Percentiles rank a stretch among this genome's conserved stretches.
These are phyloP conservation scores for Phaffia rhodozyma DNA, from an alignment of 1,284 basidiomycete genomes.

Conservation along the genomic window DNA sequence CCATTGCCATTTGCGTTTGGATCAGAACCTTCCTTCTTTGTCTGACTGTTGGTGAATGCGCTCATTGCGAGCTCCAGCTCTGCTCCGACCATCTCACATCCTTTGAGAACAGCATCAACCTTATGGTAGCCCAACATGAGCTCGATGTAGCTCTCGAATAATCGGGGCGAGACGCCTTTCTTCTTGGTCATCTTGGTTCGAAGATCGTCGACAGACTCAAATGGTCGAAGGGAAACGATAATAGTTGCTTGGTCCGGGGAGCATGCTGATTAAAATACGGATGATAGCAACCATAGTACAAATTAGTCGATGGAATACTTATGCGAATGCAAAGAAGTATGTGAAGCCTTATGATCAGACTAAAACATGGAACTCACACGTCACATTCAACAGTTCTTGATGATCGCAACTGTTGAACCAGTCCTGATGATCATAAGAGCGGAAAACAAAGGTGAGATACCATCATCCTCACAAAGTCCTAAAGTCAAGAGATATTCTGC, in stretches of 20 bases:
- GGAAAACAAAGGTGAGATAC: conserved; percentile 37
- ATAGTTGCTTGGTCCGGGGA: conserved; percentile 64
- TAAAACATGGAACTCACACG: conserved; percentile 46
- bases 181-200: conserved; percentile 68
- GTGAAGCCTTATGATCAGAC: not conserved
- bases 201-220: conserved; percentile 62
- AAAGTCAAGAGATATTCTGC: not conserved
- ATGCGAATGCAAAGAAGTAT: conserved; percentile 18
- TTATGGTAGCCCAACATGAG: conserved; percentile 83
- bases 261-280: conserved; percentile 49
- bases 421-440: not conserved
- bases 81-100: conserved; percentile 73
- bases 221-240: conserved; percentile 73
- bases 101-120: conserved; percentile 77
- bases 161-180: conserved; percentile 77
- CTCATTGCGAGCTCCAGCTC: conserved; percentile 30
- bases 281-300: conserved; percentile 11
- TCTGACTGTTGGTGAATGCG: conserved; percentile 7
- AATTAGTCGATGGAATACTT: not conserved
- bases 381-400: conserved; percentile 73
- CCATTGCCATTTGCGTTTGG: conserved; percentile 25
- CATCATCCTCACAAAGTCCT: conserved; percentile 38
- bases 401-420: conserved; percentile 61
- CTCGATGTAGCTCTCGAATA: conserved; percentile 80
- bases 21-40: not conserved